Base-by-base conservation (phyloP, 73 alveolate genomes). In the Urostyla sp. region DNA sequence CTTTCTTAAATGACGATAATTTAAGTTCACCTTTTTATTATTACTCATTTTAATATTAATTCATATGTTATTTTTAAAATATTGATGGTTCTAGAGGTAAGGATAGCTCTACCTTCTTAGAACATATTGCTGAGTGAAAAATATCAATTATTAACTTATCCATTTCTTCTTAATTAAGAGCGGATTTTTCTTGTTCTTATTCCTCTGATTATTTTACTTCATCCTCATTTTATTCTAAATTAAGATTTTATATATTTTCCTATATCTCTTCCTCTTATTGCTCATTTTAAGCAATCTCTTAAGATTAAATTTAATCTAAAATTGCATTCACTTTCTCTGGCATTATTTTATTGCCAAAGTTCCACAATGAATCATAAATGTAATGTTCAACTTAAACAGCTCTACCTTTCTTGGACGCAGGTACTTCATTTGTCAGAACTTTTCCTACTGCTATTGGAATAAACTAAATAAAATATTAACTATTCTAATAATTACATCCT, bases 371-470 rank as follows among this genome's bases (percentile, higher is more conserved):
- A 52, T 73, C 85, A 35, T 50, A 73, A 15, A 73, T 73, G 27
- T 73, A 73, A 36, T 73, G 85, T 37, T 73, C 85, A 26, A 73
- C 61, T 52, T 73, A 32, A 37, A 73, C 38, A 4, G 85, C 85
- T 52, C 53, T 73, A 10, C 85, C 85, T 51, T 73, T 73, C 35
- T 34, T 49, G 15, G 32, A 38, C 18, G 1, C 59, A 27, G 74
- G 85, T 16, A 50, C 44, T 46, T 51, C 44, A 30, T 50, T 34
- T n/a, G 75, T 30, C 5, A 73, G 75, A 44, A 73, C 53, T 51
- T 51, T 73, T 8, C 85, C 85, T 6, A 73, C 85, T 6, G 75
- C 85, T 50, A 73, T 38, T 26, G 85, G 85, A 16, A 52, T 24
- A 34, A 52, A 73, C 15, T 10, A 51, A 2, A 34, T n/a, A n/a